Percentiles rank a stretch among this genome's conserved stretches.
Evolutionary conservation across 768 basidiomycete genomes (phyloP).

Genomic region (Panaeolus cyanescens): DNA sequence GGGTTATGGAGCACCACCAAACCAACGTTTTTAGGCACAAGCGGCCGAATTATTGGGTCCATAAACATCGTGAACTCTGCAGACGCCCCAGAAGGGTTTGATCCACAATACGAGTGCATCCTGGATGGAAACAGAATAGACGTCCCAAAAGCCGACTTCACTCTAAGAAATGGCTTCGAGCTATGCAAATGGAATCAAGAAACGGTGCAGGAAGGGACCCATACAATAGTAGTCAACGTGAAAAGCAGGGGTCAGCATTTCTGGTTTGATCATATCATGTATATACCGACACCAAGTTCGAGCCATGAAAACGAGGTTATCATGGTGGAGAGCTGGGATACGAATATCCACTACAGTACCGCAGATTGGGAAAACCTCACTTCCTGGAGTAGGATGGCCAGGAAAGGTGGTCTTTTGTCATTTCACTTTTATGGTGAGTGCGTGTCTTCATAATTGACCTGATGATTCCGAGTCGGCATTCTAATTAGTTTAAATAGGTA

Average conservation of each 20-base stretch:
- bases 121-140: not conserved
- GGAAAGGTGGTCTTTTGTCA: constrained; percentile 9
- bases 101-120: not conserved
- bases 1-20: not conserved
- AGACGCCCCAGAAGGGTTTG: not conserved
- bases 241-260: constrained; percentile 25
- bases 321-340: constrained; percentile 16
- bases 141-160: not conserved
- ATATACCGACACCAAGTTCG: constrained; percentile 19
- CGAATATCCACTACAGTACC: constrained; percentile 17
- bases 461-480: not conserved
- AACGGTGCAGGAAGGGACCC: constrained; percentile 21
- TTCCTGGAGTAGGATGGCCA: constrained; percentile 15
- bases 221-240: constrained; percentile 28
- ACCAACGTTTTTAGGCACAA: not conserved
- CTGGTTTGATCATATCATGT: constrained; percentile 31
- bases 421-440: constrained; percentile 21
- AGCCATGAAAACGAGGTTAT: constrained; percentile 11
- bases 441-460: not conserved
- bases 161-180: not conserved
- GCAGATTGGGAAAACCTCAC: constrained; percentile 16
- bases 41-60: not conserved
- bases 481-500: constrained; percentile 15
- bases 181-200: constrained; percentile 1
- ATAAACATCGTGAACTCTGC: not conserved